Evolutionary conservation across 148 eudicot genomes (phyloP), one percentile per base, ranked within the genome.

Genomic region (Cornus florida): DNA sequence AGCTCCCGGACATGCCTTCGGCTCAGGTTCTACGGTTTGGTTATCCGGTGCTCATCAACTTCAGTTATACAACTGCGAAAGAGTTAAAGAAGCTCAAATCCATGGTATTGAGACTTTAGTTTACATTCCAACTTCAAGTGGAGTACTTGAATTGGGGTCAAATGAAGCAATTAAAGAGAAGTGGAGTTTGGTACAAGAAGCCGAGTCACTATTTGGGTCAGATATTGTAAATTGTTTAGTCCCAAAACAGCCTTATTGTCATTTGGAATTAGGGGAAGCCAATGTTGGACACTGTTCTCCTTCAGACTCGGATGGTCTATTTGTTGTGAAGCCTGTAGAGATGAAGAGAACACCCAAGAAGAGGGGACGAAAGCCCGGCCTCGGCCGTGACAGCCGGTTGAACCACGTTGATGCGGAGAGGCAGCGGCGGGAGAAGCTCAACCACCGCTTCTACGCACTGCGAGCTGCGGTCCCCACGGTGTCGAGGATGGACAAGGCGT

Each of bases 371-470:
- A 87, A 85, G 81, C 87, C 97, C 0, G 56, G 76, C n/a, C 57
- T 23, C 2, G 79, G 76, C 3, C 74, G 86, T 0, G 86, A 83
- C 0, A 71, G 76, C 4, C 85, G 75, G 6, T 16, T 84, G 38
- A 84, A 89, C 84, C 97, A 90, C 77, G 97, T 95, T 73, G 97
- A 93, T 73, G 98, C 97, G 5, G 98, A 95, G 90, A 79, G 97
- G 73, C 94, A 93, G 75, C 78, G 98, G 70, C 86, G 98, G 62
- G 97, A 95, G 84, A 95, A 89, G 90, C 96, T 95, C 76, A 93
- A 95, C 81, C 90, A 82, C 66, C 83, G 97, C 20, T 95, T 95
- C 85, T 95, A 92, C 79, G 96, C 97, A 0, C 91, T 95, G 10
- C 88, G 98, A 0, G 84, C 98, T 0, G 98, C 88, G 31, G 97